Evolutionary conservation across 768 basidiomycete genomes (phyloP), one percentile per base, ranked within the genome.

Genomic region (Udeniomyces megalosporus): DNA sequence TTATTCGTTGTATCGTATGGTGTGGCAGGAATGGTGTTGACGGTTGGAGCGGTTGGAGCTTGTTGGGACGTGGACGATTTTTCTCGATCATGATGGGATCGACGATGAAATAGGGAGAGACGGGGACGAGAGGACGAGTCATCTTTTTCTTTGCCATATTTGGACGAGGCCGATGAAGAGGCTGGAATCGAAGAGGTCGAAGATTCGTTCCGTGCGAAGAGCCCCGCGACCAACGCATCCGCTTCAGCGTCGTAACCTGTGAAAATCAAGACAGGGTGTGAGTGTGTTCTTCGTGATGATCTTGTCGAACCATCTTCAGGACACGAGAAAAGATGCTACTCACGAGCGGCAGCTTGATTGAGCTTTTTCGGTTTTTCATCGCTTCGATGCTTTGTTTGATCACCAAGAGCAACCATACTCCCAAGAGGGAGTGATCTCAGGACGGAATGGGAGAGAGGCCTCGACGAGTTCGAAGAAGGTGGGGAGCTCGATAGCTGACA

Each of bases 1-100:
- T 42, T 42, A 17, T 8, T 8, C 10, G 38, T 42, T 17, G 38
- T 42, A 17, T 42, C 38, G 38, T 42, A 42, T 24, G 79, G 79
- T 49, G 74, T 70, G 17, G 72, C 71, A 15, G 74, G 74, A 10
- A 60, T 54, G 64, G 62, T 59, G 56, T 68, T 67, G 53, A 69
- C 71, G 29, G 71, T 2, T 73, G 75, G 48, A 70, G 73, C 26
- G 69, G 80, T 80, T 52, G 34, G 78, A 73, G 48, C 81, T 79
- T 32, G 77, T 22, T 10, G 24, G 24, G 4, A 20, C n/a, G 14
- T 47, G 50, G 42, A 45, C 29, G 11, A 12, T 42, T 56, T 32
- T 32, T 38, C n/a, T 20, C n/a, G 3, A 32, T 35, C 29, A 22
- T 47, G n/a, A 31, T 58, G 29, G 1, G 57, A 48, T 14, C 53